Evolutionary conservation across 768 basidiomycete genomes (phyloP), one percentile per base, ranked within the genome.

Genomic region (Lentinula lateritia): DNA sequence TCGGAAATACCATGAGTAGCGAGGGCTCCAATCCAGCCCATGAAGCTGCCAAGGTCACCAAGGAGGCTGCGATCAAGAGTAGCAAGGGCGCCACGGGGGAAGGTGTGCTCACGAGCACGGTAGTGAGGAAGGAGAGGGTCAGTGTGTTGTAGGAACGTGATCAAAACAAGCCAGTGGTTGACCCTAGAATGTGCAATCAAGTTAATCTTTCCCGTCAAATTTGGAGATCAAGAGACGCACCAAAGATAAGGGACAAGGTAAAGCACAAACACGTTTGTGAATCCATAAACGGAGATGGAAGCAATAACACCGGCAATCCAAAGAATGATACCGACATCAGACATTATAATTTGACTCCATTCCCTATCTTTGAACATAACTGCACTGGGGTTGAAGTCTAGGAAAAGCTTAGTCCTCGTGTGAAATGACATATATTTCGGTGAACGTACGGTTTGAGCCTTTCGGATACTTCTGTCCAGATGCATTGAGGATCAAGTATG

Each of bases 71-170:
- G 91, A 73, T 98, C 94, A 43, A 98, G 80, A 10, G 96, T 99
- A 57, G 92, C 78, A 57, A 98, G 86, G 15, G 96, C 96, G 62
- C 96, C 96, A 66, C 94, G 92, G 48, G 89, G 80, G 83, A 98
- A 99, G 42, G 88, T 95, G 82, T 96, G 98, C 70, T 90, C 88
- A 41, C 84, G 71, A 13, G 88, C 84, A 65, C 92, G 90, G 82
- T 97, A 98, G 76, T 98, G 96, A 53, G 95, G 95, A 48, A 98
- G 84, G 50, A 90, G 73, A 18, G 95, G 93, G 76, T 98, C 96
- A 68, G 96, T 98, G 80, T 99, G 96, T 78, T 99, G 96, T 55
- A 98, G 81, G 89, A 93, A 98, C 18, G 95, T 97, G 78, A 98
- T 97, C 68, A 94, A 69, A 61, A 98, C 93, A 58, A 98, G 83